Evolutionary conservation across 768 basidiomycete genomes (phyloP).

Genomic region (Tubosaeta brunneosetosa): DNA sequence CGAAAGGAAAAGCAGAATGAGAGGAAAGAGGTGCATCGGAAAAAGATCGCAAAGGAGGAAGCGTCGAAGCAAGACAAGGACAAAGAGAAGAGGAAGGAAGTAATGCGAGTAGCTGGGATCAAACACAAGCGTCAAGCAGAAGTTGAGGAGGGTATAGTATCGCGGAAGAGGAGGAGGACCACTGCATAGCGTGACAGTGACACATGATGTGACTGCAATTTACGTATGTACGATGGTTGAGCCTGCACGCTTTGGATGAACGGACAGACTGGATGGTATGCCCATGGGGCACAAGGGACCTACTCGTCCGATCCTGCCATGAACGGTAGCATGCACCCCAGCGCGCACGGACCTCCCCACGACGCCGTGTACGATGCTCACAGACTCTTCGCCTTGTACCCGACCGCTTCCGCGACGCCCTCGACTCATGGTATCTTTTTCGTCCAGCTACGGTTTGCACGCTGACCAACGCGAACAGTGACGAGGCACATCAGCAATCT

Average conservation of each 20-base stretch:
- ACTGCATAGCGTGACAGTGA: constrained; percentile 16
- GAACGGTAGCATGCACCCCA: background rate
- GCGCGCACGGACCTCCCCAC: constrained; percentile 21
- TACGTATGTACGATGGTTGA: background rate
- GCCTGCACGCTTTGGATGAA: constrained; percentile 19
- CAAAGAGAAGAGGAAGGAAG: constrained; percentile 71
- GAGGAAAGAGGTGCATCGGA: constrained; percentile 59
- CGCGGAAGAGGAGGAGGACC: constrained; percentile 50
- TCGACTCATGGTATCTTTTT: constrained; percentile 58
- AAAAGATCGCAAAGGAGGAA: constrained; percentile 72
- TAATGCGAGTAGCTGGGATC: constrained; percentile 67
- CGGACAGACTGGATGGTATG: constrained; percentile 23
- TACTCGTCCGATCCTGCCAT: constrained; percentile 10
- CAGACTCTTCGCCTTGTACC: constrained; percentile 60
- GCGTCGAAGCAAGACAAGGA: constrained; percentile 59
- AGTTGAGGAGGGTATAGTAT: constrained; percentile 48
- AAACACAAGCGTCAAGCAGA: constrained; percentile 67
- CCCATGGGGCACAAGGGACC: constrained; percentile 10
- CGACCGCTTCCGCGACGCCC: constrained; percentile 74
- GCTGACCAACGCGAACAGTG: constrained; percentile 41
- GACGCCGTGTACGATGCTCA: constrained; percentile 67
- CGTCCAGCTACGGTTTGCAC: background rate
- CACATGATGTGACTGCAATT: constrained; percentile 16
- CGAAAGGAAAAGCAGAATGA: constrained; percentile 86
- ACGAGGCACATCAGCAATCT: constrained; percentile 61